A percentile compares a stretch with the other conserved stretches of the same genome.
These are phyloP conservation scores for Pleurotus sapidus DNA, from an alignment of 768 basidiomycete genomes.

Conservation along the genomic window DNA sequence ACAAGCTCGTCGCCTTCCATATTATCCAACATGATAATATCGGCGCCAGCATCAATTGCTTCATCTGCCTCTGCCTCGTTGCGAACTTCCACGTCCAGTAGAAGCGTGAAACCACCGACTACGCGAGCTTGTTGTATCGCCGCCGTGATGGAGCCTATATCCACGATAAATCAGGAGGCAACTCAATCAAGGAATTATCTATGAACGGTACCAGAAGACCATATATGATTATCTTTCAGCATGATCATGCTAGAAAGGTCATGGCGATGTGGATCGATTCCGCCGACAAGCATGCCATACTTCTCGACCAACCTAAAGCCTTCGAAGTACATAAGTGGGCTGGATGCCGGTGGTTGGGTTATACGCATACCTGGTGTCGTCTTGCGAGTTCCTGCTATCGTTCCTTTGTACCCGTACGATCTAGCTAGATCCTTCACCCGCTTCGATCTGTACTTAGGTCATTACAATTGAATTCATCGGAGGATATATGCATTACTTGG, in stretches of 20 bases:
- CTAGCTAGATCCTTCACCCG: constrained; percentile 75
- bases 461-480: constrained; percentile 7
- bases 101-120: constrained; percentile 88
- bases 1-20: constrained; percentile 76
- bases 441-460: constrained; percentile 59
- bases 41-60: constrained; percentile 94
- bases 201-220: constrained; percentile 75
- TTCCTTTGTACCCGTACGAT: constrained; percentile 77
- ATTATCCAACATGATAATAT: constrained; percentile 95
- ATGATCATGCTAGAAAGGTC: constrained; percentile 99
- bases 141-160: constrained; percentile 80
- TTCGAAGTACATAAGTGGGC: constrained; percentile 20
- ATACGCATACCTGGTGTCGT: constrained; percentile 76
- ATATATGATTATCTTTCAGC: constrained; percentile 99
- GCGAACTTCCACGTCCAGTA: constrained; percentile 91
- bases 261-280: constrained; percentile 92
- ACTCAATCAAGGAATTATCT: neutral
- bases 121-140: constrained; percentile 84
- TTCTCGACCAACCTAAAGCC: constrained; percentile 97
- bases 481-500: constrained; percentile 56
- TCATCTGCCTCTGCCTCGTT: constrained; percentile 91
- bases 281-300: constrained; percentile 97
- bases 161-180: constrained; percentile 5
- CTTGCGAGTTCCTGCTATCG: constrained; percentile 94
- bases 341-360: neutral